Evolutionary conservation across 768 basidiomycete genomes (phyloP).

Genomic region (Wakefieldia striispora): DNA sequence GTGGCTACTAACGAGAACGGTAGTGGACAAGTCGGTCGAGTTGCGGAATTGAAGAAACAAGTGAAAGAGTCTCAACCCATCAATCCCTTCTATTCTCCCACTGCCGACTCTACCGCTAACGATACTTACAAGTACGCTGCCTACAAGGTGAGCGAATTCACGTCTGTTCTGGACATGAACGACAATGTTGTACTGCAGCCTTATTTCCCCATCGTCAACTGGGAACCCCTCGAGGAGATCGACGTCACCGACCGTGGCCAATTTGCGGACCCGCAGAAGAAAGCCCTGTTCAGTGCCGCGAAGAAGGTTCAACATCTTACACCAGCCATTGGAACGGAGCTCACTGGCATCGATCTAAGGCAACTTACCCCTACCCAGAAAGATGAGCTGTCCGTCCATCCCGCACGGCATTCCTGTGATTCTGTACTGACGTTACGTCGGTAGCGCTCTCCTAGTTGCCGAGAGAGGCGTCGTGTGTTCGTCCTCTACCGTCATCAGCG

Average conservation of each 20-base stretch:
- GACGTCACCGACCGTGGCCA: conserved; percentile 64
- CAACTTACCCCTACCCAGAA: conserved; percentile 67
- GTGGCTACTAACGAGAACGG: conserved; percentile 42
- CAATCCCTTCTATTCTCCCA: conserved; percentile 72
- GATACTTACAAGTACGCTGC: conserved; percentile 51
- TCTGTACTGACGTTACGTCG: conserved; percentile 9
- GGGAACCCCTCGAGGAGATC: conserved; percentile 60
- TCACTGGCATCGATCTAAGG: conserved; percentile 69
- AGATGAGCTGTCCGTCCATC: conserved; percentile 64
- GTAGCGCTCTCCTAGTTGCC: conserved; percentile 67
- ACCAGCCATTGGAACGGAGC: conserved; percentile 72
- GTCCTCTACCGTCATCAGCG: conserved; percentile 14
- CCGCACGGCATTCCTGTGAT: not conserved
- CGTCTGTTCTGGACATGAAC: not conserved
- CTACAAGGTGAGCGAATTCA: conserved; percentile 48
- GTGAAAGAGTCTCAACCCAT: conserved; percentile 30
- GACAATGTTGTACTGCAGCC: conserved; percentile 42
- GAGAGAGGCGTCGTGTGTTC: conserved; percentile 76
- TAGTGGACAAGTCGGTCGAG: conserved; percentile 18
- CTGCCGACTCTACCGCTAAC: conserved; percentile 49
- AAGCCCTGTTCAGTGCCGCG: conserved; percentile 59
- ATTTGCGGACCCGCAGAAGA: conserved; percentile 70
- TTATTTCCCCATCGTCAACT: conserved; percentile 57
- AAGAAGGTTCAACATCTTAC: conserved; percentile 67
- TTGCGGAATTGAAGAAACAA: conserved; percentile 26